Base-by-base conservation (phyloP, 148 eudicot genomes). In the Fagopyrum esculentum region DNA sequence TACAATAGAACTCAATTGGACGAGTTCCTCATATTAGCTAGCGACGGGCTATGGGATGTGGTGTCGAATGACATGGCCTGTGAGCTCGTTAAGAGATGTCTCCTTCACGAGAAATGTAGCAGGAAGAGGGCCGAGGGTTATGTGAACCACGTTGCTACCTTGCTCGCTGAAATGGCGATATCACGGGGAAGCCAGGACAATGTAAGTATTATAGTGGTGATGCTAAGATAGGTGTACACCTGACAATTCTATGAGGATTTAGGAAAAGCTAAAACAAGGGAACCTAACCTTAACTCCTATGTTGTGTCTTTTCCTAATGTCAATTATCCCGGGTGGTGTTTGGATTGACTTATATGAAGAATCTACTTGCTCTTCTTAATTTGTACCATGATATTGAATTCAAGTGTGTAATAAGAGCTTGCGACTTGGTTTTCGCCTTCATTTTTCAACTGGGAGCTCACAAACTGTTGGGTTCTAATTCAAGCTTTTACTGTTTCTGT, bases 41-140 rank as follows among this genome's bases (percentile, higher is more conserved):
- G 81, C 64, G 86, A 86, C 45, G 89, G 89, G 17, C 35, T 87
- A 30, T 87, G 90, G 90, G 90, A 87, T 45, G 86, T 79, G 0
- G 64, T 87, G 11, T 70, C 90, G 0, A 84, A 85, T 30, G 88
- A 85, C 10, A 29, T 79, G 6, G 88, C 88, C 0, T 87, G 88
- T 71, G 73, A 81, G 0, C 74, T 86, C 1, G 84, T 77, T 61
- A 29, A 61, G 68, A 29, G 10, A 29, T 26, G 30, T 26, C 43
- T 29, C 6, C 16, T 29, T 12, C n/a, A 52, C 6, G 57, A 52
- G 13, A 12, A 51, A 52, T 17, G 57, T 52, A 17, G 8, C 10
- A 40, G 49, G n/a, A 68, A 16, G 17, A 17, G 76, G 82, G 26
- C 26, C 26, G 50, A 69, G 26, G 73, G 22, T 15, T 9, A 61